Evolutionary conservation across 176 grass and related monocot species (phyloP), one percentile per base, ranked within the genome.

Genomic region (Musa schizocarpa): DNA sequence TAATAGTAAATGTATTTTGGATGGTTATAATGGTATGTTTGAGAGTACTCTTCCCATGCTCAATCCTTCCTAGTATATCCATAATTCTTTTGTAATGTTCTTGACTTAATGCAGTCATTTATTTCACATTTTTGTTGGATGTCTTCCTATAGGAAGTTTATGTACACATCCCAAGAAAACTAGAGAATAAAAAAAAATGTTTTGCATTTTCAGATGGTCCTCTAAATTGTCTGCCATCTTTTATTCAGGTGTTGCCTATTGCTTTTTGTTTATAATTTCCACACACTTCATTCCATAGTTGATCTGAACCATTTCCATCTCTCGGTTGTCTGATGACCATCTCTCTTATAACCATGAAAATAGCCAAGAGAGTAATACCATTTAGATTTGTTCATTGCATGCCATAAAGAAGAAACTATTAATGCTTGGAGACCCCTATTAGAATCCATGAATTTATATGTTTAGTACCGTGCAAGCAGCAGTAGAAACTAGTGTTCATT

Each of bases 11-110:
- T 93, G 93, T 65, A 90, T 97, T 73, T 84, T 97, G 59, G 79
- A 85, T 34, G 90, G 93, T 56, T 83, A 97, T 90, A 83, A 83
- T 73, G 93, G 93, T 97, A 88, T 68, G 80, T 48, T 64, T 75
- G 52, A 23, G 1, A 13, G n/a, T 14, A 27, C 13, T 16, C 13
- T 1, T 13, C 17, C 43, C 50, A 13, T 10, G 50, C 43, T 21
- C 49, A 17, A 1, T 43, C 13, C 67, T 69, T 69, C 67, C 16
- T 50, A 50, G 17, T 69, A 51, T 50, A 10, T 69, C 43, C 27
- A n/a, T 50, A 19, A 13, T 9, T 48, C 13, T 16, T 50, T 50
- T 69, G 17, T 1, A 61, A 61, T 61, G 16, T 61, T 65, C 21
- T 68, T 68, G 1, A 2, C 3, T 22, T 11, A 25, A 16, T 17